Percentiles rank a stretch among this genome's conserved stretches.
Evolutionary conservation across 257 asterid species (phyloP).

Genomic region (Solanum clarkiae): DNA sequence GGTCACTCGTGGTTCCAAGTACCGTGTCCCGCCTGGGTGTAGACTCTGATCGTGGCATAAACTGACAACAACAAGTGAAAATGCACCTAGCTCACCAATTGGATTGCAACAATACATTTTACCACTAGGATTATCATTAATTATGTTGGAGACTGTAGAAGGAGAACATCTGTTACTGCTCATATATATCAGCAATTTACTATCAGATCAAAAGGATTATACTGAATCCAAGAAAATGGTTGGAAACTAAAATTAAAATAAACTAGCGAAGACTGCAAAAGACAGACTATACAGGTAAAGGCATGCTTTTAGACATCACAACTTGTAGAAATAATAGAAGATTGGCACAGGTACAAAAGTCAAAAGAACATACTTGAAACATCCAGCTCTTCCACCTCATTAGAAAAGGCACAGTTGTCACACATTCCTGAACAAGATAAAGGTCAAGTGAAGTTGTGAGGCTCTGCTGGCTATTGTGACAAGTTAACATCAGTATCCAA

Average conservation of each 20-base stretch:
- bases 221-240: neutral
- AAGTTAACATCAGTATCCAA: slow-evolving; percentile 6
- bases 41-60: too few species aligned
- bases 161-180: neutral
- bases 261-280: neutral
- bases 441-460: neutral
- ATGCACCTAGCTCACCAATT: neutral
- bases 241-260: neutral
- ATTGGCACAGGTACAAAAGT: neutral
- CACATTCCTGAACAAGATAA: slow-evolving; percentile 72
- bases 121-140: neutral
- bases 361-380: slow-evolving; percentile 47
- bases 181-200: neutral
- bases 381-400: slow-evolving; percentile 66
- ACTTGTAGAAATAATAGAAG: neutral
- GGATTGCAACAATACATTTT: neutral
- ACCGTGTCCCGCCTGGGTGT: too few species aligned
- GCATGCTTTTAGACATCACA: neutral
- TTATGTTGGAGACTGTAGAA: neutral
- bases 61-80: neutral
- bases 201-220: neutral
- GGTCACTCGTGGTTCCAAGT: too few species aligned
- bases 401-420: slow-evolving; percentile 71
- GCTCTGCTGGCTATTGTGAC: neutral
- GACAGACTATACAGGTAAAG: neutral